Evolutionary conservation across 2,329 filamentous ascomycete species (phyloP), one percentile per base, ranked within the genome.

Genomic region (Ambrosiella beaveri): DNA sequence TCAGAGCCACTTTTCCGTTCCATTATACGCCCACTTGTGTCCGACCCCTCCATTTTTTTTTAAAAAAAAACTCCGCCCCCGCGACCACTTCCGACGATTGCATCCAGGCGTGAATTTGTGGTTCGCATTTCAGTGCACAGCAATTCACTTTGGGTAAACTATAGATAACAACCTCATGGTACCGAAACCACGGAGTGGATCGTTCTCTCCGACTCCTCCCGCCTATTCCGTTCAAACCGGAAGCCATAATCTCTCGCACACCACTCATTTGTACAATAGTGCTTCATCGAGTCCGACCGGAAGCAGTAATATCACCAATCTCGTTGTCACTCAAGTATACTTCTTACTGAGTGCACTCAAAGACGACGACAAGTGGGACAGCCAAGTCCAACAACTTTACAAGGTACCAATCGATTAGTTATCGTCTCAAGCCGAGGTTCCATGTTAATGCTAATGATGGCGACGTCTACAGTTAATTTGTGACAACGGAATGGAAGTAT

Each of bases 401-500:
- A 95, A 94, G 80, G 89, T 94, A 75, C 68, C 79, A 17, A 19
- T 55, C 27, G 3, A 27, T 27, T 27, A 27, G 27, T 56, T 15
- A 39, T 54, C 37, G 49, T 40, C 44, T 38, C 27, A 51, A 13
- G 13, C 39, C 19, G 37, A 6, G 40, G 58, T 53, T 47, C 17
- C 27, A 19, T n/a, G 39, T 17, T 37, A 40, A 39, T 52, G 19
- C 52, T 51, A 47, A 47, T 19, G 13, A 8, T n/a, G 44, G n/a
- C 37, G 44, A 50, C 51, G 9, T 56, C 62, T 27, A n/a, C 63
- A 95, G 87, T 83, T 97, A 70, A 85, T 97, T 74, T 85, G 95
- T 81, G 90, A 91, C 67, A 85, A 95, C 89, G 90, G 90, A 68
- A 98, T 98, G 91, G 94, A 98, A 78, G 89, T 96, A 68, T 96